phyloP scores from a whole-genome alignment of 1,284 basidiomycete genomes.

The Phellopilus nigrolimitatus region DNA sequence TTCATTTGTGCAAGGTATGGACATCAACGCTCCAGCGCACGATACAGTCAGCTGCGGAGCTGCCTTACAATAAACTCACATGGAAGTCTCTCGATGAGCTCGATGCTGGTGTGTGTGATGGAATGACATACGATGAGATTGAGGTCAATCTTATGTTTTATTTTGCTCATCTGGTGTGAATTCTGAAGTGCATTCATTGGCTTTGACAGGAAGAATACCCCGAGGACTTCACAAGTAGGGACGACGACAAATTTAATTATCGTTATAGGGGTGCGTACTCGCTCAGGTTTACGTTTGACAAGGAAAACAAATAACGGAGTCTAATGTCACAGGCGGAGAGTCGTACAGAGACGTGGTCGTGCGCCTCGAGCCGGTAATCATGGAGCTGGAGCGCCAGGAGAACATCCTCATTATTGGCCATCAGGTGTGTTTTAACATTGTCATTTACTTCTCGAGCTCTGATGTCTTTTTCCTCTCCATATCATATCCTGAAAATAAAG shows the following conservation, averaged over 20 bases:
- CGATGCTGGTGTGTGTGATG: constrained; percentile 98
- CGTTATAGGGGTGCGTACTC: constrained; percentile 79
- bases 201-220: constrained; percentile 78
- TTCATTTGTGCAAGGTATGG: constrained; percentile 70
- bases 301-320: neutral
- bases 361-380: constrained; percentile 95
- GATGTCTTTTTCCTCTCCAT: constrained; percentile 5
- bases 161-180: neutral
- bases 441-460: neutral
- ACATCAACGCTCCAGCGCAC: constrained; percentile 93
- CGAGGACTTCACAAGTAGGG: constrained; percentile 97
- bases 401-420: constrained; percentile 98
- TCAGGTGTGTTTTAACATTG: constrained; percentile 49
- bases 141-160: constrained; percentile 50
- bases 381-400: constrained; percentile 97
- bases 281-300: too few relatives aligned
- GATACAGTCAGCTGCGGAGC: constrained; percentile 80
- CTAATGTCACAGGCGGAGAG: constrained; percentile 60
- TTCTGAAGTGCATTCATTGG: neutral
- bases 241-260: constrained; percentile 99
- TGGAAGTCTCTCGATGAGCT: constrained; percentile 99
- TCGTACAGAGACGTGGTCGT: constrained; percentile 96
- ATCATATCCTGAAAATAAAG: constrained; percentile 31
- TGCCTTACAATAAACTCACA: constrained; percentile 90
- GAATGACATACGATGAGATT: constrained; percentile 99